Evolutionary conservation across 2,329 filamentous ascomycete species (phyloP).

Genomic region (Corniculantispora saksenae): DNA sequence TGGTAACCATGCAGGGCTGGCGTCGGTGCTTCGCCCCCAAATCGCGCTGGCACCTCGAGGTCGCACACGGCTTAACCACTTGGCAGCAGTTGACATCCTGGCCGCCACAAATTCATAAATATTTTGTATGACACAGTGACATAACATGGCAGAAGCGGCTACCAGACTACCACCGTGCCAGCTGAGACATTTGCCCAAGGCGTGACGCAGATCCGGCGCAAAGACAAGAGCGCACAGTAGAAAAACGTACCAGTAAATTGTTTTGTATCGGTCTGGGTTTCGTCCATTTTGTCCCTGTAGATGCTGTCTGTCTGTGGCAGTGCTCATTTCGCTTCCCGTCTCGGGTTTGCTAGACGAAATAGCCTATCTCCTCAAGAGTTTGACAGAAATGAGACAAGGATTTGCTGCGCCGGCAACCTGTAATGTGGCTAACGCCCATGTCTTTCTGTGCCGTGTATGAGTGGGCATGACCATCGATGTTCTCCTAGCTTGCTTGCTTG

Average conservation of each 20-base stretch:
- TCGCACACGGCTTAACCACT: background rate
- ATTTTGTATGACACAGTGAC: constrained; percentile 1
- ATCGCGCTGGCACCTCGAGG: background rate
- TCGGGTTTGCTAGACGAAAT: background rate
- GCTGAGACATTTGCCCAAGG: constrained; percentile 7
- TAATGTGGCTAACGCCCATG: background rate
- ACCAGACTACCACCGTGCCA: background rate
- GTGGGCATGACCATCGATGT: background rate
- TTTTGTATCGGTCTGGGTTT: too few species aligned
- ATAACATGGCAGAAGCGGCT: background rate
- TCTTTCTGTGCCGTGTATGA: background rate
- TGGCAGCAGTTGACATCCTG: background rate
- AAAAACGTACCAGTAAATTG: background rate
- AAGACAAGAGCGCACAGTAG: background rate
- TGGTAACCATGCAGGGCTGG: constrained; percentile 3
- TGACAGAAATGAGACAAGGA: background rate
- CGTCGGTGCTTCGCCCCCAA: constrained; percentile 10
- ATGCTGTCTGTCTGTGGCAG: background rate
- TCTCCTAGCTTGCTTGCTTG: background rate
- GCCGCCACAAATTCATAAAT: background rate
- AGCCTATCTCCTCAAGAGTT: background rate
- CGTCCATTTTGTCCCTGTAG: background rate
- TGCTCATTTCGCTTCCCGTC: background rate
- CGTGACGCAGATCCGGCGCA: background rate
- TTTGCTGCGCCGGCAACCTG: background rate